A percentile compares a stretch with the other conserved stretches of the same genome.
These are phyloP conservation scores for Corymbia maculata DNA, from an alignment of 345 rosid genomes.

Conservation along the genomic window DNA sequence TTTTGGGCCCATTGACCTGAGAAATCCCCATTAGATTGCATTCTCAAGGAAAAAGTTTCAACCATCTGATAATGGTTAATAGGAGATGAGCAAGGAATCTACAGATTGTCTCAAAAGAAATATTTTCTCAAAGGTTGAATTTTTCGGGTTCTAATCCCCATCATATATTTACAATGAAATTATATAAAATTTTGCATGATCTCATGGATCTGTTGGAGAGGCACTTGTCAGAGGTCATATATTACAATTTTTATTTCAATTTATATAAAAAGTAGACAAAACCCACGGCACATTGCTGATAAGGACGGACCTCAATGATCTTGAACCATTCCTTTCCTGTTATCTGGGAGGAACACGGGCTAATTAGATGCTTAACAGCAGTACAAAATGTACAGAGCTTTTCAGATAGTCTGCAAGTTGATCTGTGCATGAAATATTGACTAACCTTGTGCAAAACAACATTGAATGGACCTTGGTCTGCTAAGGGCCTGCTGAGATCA, in stretches of 20 bases:
- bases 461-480: constrained; percentile 95
- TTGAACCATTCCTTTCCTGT: constrained; percentile 65
- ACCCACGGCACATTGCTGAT: background rate
- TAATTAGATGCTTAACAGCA: background rate
- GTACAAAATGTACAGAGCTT: background rate
- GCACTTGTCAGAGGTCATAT: background rate
- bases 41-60: constrained; percentile 3
- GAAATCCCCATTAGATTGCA: constrained; percentile 8
- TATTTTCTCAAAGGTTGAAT: background rate
- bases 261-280: background rate
- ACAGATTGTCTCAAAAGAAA: constrained; percentile 10
- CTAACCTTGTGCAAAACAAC: constrained; percentile 87
- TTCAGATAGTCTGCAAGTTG: background rate
- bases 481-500: constrained; percentile 49
- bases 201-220: background rate
- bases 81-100: constrained; percentile 9
- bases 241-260: background rate
- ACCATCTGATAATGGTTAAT: constrained; percentile 9
- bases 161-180: background rate
- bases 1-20: background rate
- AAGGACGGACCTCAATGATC: constrained; percentile 61
- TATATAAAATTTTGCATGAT: background rate
- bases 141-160: background rate
- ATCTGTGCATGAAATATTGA: background rate
- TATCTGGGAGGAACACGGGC: constrained; percentile 37